These are phyloP conservation scores for Oldenlandia corymbosa DNA, from an alignment of 257 asterid species.

Conservation along the genomic window DNA sequence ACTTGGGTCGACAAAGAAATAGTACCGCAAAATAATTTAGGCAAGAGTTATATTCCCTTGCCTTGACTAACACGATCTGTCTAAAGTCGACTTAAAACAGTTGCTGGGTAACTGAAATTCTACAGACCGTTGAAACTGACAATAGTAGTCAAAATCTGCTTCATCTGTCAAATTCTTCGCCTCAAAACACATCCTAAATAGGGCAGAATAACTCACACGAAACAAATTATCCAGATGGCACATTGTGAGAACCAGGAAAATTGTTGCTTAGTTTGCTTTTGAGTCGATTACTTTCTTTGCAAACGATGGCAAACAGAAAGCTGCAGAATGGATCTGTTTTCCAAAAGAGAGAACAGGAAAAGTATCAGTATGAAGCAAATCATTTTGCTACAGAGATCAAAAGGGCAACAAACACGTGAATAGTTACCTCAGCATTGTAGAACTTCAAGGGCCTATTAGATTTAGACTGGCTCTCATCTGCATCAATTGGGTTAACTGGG, in stretches of 20 bases:
- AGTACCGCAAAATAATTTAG: too few species aligned
- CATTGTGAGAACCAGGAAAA: neutral
- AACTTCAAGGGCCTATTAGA: constrained; percentile 52
- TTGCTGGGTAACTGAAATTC: too few species aligned
- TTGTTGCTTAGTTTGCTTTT: constrained; percentile 33
- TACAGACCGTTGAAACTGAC: too few species aligned
- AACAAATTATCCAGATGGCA: too few species aligned
- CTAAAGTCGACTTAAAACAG: too few species aligned
- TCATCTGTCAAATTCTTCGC: too few species aligned
- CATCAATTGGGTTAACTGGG: constrained; percentile 63
- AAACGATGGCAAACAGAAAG: constrained; percentile 90
- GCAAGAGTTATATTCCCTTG: too few species aligned
- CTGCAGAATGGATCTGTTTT: constrained; percentile 78
- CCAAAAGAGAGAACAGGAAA: neutral
- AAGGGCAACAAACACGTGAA: neutral
- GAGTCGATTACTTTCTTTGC: constrained; percentile 78
- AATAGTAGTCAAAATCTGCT: too few species aligned
- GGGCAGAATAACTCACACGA: too few species aligned
- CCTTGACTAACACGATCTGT: too few species aligned
- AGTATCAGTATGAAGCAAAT: constrained; percentile 9
- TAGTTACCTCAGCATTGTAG: constrained; percentile 72
- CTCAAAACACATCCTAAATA: too few species aligned
- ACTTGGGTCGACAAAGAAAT: too few species aligned
- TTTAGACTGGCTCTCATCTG: constrained; percentile 30
- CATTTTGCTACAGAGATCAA: neutral